These are phyloP conservation scores for Lepidium didymum DNA, from an alignment of 345 rosid genomes.

Conservation along the genomic window DNA sequence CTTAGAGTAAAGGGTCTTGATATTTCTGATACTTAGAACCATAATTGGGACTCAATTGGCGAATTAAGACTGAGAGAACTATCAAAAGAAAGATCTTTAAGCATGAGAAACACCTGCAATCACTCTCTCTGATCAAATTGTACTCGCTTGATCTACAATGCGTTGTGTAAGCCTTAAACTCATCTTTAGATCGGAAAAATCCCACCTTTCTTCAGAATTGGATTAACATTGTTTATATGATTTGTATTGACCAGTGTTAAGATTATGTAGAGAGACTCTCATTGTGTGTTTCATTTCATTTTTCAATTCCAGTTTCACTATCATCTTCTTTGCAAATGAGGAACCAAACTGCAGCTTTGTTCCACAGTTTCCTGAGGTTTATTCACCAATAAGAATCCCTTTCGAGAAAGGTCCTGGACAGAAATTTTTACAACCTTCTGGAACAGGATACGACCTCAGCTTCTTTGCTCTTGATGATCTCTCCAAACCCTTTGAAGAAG, in stretches of 20 bases:
- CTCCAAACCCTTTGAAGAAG: slow-evolving; percentile 66
- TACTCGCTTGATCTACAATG: not conserved
- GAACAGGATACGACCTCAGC: slow-evolving; percentile 77
- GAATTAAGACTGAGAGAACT: not conserved
- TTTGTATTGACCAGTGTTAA: not conserved
- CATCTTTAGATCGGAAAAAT: not conserved
- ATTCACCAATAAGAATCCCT: slow-evolving; percentile 47
- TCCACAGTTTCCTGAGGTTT: slow-evolving; percentile 69
- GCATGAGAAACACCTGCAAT: not conserved
- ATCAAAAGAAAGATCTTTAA: not conserved
- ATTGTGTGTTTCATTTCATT: slow-evolving; percentile 4
- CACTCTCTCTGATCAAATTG: not conserved
- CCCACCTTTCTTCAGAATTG: not conserved
- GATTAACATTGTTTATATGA: not conserved
- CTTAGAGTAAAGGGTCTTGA: not conserved
- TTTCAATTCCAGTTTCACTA: slow-evolving; percentile 46
- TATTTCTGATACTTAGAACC: not conserved
- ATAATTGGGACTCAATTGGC: not conserved
- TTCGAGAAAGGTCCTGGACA: slow-evolving; percentile 69
- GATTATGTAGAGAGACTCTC: not conserved
- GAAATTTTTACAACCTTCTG: slow-evolving; percentile 64
- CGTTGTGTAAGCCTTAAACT: not conserved
- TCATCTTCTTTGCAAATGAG: slow-evolving; percentile 80
- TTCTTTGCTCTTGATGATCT: slow-evolving; percentile 76
- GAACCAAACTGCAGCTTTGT: slow-evolving; percentile 58